Evolutionary conservation across 2,329 filamentous ascomycete species (phyloP), one percentile per base, ranked within the genome.

Genomic region (Fusarium denticulatum): DNA sequence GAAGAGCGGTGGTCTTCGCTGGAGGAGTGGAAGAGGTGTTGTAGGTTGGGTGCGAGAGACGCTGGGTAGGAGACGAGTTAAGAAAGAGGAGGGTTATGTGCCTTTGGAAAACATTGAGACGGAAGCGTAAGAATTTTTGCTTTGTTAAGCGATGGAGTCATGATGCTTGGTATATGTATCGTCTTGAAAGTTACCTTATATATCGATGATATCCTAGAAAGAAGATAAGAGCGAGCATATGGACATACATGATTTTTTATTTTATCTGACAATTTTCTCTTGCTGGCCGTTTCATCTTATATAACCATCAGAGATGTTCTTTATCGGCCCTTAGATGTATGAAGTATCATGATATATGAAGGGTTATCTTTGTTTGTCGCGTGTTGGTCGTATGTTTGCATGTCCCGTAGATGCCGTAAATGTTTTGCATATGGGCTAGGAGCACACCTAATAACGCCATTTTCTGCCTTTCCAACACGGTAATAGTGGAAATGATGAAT

Each of bases 41-140:
- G 78, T 85, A 22, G 83, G 82, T 9, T 84, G 85, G 73, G 79
- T 83, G 15, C 79, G 82, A 46, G 86, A 88, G 72, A 73, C 84
- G 47, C 74, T 84, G 4, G 77, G 80, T 30, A 77, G 79, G 28
- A 71, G 85, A 26, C 78, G 81, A 26, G 78, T 78, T 57, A 82
- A 82, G 70, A 83, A 85, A 67, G 86, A 88, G 32, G 88, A 86
- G 52, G 89, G 89, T 10, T 92, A 92, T 76, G 88, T 92, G 52
- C 88, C 89, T 60, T 80, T 92, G 71, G 83, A 86, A 59, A 86
- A 85, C 60, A 78, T 90, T 65, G 88, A 90, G 49, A 74, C 71
- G 30, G 78, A 64, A 14, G 58, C 46, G 28, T 73, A 55, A 40
- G 26, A 47, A 39, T 42, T 42, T 60, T 60, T 64, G 24, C 39